These are phyloP conservation scores for Fusarium staphyleae DNA, from an alignment of 2,329 filamentous ascomycete genomes.

Conservation along the genomic window DNA sequence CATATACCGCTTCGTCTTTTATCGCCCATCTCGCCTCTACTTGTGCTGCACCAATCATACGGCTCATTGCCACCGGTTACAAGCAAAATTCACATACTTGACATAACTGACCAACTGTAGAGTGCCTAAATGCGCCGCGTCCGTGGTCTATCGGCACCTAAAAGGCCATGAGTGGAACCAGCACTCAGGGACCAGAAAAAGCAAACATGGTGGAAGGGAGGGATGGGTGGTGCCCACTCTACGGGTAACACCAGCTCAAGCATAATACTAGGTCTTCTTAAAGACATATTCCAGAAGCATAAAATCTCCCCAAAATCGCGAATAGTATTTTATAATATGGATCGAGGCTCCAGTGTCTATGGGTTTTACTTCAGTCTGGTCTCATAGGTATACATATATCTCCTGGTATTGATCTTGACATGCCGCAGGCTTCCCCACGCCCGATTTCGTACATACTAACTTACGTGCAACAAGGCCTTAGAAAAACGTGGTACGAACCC, in stretches of 20 bases:
- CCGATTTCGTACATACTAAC: conserved; percentile 5
- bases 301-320: background rate
- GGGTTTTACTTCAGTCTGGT: background rate
- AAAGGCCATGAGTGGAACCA: conserved; percentile 27
- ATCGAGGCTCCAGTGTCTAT: background rate
- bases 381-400: background rate
- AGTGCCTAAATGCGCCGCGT: conserved; percentile 4
- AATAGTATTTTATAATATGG: background rate
- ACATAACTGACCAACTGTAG: conserved; percentile 12
- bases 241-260: conserved; percentile 7
- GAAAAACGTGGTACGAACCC: conserved; percentile 19
- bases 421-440: conserved; percentile 9
- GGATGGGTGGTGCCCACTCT: conserved; percentile 24
- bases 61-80: background rate
- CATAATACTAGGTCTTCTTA: conserved; percentile 14
- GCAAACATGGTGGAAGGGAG: conserved; percentile 22
- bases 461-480: conserved; percentile 13
- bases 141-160: conserved; percentile 14
- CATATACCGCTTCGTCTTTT: background rate
- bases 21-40: background rate
- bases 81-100: conserved; percentile 11
- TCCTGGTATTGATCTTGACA: background rate
- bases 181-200: conserved; percentile 34
- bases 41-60: too few relatives aligned
- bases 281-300: conserved; percentile 25